Percentiles rank a stretch among this genome's conserved stretches.
Conservation (phyloP, 176 grass and related monocot species). For the Rhynchospora pubera region DNA sequence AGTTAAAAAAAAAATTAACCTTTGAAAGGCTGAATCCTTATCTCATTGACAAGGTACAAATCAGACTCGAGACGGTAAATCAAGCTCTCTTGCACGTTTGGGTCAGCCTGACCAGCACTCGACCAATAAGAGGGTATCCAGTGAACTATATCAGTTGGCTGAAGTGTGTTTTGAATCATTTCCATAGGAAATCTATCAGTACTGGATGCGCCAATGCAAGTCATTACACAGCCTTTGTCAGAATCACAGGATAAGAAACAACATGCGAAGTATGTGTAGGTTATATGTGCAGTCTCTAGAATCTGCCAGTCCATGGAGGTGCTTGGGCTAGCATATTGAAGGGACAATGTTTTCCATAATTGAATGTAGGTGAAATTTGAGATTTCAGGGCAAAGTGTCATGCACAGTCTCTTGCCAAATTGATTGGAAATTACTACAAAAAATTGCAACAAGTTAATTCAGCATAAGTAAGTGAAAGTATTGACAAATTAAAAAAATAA, state of each 20-base stretch:
- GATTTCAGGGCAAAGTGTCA: conserved; percentile 47
- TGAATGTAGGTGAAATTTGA: conserved; percentile 34
- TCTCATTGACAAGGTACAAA: conserved; percentile 51
- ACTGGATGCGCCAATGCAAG: conserved; percentile 65
- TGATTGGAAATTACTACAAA: conserved; percentile 49
- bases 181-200: conserved; percentile 84
- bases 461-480: background rate
- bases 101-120: conserved; percentile 47
- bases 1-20: conserved; percentile 36
- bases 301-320: conserved; percentile 11
- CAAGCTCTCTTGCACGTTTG: conserved; percentile 43
- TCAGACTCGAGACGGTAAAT: conserved; percentile 44
- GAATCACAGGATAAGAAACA: conserved; percentile 31
- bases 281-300: conserved; percentile 37
- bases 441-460: background rate
- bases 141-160: conserved; percentile 25
- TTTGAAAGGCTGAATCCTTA: conserved; percentile 65
- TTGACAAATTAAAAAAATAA: background rate
- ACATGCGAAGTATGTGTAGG: conserved; percentile 44
- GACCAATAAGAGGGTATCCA: conserved; percentile 72
- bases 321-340: conserved; percentile 48
- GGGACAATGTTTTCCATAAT: conserved; percentile 24
- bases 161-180: conserved; percentile 61
- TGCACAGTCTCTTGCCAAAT: conserved; percentile 51
- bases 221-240: conserved; percentile 35